phyloP scores from a whole-genome alignment of 768 basidiomycete species.

The Butyriboletus loyo region DNA sequence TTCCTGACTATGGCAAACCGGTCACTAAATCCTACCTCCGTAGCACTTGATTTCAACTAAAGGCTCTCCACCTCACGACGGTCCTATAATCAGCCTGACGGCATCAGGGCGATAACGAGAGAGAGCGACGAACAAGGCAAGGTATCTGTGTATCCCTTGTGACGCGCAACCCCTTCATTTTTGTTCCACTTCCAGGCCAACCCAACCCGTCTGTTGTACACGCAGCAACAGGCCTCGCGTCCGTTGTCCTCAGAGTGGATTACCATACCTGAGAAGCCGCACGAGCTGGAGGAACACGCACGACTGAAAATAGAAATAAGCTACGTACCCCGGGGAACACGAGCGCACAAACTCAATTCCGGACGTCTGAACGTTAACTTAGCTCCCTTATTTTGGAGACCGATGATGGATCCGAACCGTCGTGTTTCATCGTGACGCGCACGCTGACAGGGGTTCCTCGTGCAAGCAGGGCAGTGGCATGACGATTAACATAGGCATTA shows the following conservation, averaged over 20 bases:
- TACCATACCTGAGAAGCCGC: slow-evolving; percentile 10
- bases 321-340: background rate
- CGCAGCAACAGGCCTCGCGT: background rate
- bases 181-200: background rate
- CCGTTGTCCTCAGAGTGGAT: slow-evolving; percentile 7
- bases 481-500: background rate
- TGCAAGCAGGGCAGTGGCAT: background rate
- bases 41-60: no score
- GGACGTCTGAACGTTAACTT: slow-evolving; percentile 11
- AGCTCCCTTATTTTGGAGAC: background rate
- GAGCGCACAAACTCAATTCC: slow-evolving; percentile 8
- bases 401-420: slow-evolving; percentile 14
- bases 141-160: background rate
- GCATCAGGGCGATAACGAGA: background rate
- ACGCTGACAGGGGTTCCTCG: background rate
- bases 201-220: background rate
- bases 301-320: slow-evolving; percentile 9
- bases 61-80: no score
- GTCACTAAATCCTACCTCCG: background rate
- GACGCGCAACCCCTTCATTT: background rate
- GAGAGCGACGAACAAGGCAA: background rate
- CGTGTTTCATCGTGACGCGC: background rate
- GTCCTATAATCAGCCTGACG: no score
- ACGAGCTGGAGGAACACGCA: background rate
- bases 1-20: background rate